Base-by-base conservation (phyloP, 1,284 basidiomycete species). In the Ceratobasidium sp. region DNA sequence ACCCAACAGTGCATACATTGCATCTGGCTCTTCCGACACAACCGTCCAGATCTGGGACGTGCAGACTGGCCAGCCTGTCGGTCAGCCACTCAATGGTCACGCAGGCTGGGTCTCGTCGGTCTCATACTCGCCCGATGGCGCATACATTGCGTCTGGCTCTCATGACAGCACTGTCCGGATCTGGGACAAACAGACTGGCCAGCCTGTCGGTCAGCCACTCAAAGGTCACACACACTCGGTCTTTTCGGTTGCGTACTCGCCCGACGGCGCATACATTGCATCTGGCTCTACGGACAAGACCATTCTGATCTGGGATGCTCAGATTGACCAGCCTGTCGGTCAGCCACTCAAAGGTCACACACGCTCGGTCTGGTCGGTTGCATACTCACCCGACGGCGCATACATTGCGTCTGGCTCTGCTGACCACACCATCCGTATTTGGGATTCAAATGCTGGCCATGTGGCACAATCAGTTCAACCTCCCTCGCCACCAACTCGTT, bases 241-340 rank as follows among this genome's bases (percentile, higher is more conserved):
- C n/a, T n/a, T n/a, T n/a, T n/a, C n/a, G n/a, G n/a, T n/a, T n/a
- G n/a, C n/a, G n/a, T n/a, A n/a, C n/a, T n/a, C n/a, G n/a, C n/a
- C n/a, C n/a, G n/a, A n/a, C n/a, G n/a, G n/a, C n/a, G n/a, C n/a
- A n/a, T n/a, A n/a, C n/a, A n/a, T n/a, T n/a, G n/a, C n/a, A n/a
- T 66, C 64, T 23, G 64, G 64, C 8, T 88, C 93, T 1, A 93
- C 92, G 8, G 64, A 46, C 12, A 18, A 16, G 14, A 55, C 52
- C 18, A 23, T n/a, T 14, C 20, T 14, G 12, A 23, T 66, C 6
- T 66, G 64, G 64, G 38, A 41, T 18, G 64, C 64, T 3, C 8
- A 46, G 10, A 64, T 12, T 14, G 48, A 20, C 48, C 27, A 30
- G 2, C 27, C 27, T 30, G 27, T 30, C 1, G 27, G 27, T 30